Percentiles rank a stretch among this genome's conserved stretches.
Evolutionary conservation across 73 alveolate genomes (phyloP).

Genomic region (Diophrys sp.): DNA sequence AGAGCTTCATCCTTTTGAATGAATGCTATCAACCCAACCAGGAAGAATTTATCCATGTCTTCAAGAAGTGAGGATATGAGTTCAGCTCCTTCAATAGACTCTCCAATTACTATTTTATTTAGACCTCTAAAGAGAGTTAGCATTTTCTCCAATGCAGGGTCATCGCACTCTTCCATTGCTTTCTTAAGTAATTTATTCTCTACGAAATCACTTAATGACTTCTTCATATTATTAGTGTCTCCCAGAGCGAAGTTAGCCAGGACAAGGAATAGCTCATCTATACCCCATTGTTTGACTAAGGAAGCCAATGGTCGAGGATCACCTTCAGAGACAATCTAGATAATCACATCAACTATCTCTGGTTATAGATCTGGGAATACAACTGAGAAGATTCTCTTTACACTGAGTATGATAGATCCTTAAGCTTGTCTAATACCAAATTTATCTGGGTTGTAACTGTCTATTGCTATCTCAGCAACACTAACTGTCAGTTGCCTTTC

Average conservation of each 20-base stretch:
- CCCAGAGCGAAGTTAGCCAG: background rate
- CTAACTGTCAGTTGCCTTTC: background rate
- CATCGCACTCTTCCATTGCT: background rate
- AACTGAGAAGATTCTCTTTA: conserved; percentile 5
- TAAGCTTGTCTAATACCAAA: background rate
- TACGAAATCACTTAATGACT: background rate
- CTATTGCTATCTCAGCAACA: conserved; percentile 21
- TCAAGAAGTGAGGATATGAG: background rate
- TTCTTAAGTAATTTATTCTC: background rate
- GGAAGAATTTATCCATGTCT: background rate
- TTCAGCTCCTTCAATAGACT: background rate
- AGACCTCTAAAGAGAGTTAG: background rate
- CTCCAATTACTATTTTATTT: background rate
- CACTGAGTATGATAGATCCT: conserved; percentile 4
- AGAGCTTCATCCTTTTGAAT: background rate
- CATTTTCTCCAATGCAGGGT: background rate
- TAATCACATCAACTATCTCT: conserved; percentile 11
- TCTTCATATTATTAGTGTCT: background rate
- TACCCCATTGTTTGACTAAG: background rate
- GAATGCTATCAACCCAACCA: background rate
- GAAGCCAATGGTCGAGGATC: background rate
- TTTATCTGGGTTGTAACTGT: conserved; percentile 11
- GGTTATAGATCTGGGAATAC: conserved; percentile 3
- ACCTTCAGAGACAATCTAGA: conserved; percentile 17
- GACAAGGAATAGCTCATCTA: background rate